A percentile compares a stretch with the other conserved stretches of the same genome.
Evolutionary conservation across 2,329 filamentous ascomycete genomes (phyloP).

Genomic region (Penicillium freii): DNA sequence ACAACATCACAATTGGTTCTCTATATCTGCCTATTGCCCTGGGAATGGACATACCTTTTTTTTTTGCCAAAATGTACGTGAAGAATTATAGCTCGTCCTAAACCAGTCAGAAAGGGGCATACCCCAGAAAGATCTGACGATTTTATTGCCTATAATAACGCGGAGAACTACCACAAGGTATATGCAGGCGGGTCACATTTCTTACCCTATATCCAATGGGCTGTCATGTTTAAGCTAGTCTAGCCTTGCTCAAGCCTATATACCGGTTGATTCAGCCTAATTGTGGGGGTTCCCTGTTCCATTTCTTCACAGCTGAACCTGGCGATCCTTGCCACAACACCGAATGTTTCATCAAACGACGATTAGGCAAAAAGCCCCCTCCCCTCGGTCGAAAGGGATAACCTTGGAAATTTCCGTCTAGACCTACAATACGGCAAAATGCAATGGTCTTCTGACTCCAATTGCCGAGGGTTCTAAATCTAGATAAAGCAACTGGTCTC

Average conservation of each 20-base stretch:
- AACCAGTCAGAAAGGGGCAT: background rate
- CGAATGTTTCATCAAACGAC: background rate
- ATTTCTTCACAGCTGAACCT: slow-evolving; percentile 15
- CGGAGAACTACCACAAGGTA: background rate
- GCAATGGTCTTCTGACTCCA: background rate
- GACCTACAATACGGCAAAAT: background rate
- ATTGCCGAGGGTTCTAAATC: background rate
- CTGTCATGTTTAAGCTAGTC: background rate
- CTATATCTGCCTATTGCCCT: background rate
- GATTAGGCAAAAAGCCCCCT: slow-evolving; percentile 11
- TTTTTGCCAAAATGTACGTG: background rate
- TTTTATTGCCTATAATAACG: slow-evolving; percentile 5
- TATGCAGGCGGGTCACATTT: background rate
- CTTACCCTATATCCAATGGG: background rate
- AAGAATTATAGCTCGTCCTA: background rate
- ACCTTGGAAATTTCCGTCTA: background rate
- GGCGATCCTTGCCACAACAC: background rate
- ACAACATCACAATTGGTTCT: background rate
- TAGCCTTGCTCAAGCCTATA: background rate
- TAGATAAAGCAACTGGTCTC: background rate
- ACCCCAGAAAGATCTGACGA: background rate
- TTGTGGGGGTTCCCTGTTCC: background rate
- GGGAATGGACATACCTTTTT: background rate
- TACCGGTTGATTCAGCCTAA: slow-evolving; percentile 17
- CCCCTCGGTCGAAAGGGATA: slow-evolving; percentile 12